Base-by-base conservation (phyloP, 768 basidiomycete species). In the Russula abietina region DNA sequence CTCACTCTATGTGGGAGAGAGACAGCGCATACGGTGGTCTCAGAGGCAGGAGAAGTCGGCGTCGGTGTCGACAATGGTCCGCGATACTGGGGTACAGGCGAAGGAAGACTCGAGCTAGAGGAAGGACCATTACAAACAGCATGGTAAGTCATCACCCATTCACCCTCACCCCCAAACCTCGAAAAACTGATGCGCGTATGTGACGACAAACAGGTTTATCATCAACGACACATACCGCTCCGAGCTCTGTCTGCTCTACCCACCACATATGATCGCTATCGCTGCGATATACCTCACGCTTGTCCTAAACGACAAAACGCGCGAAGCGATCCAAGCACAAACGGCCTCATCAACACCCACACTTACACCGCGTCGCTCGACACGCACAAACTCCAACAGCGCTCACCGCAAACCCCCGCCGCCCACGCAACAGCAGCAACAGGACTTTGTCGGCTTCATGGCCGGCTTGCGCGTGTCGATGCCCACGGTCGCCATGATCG, bases 221-320 rank as follows among this genome's bases (percentile, higher is more conserved):
- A 84, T 99, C 71, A 99, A 98, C 75, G 96, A 98, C 73, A 93
- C 91, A 0, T 98, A 93, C 71, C 85, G 95, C 57, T 94, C 92
- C 5, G 91, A 95, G 59, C 78, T 99, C 22, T 93, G 92, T 71
- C 84, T 99, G n/a, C 75, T 97, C 32, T 88, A 98, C 71, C 95
- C 97, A 0, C 97, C 97, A 0, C 93, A 98, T 72, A 78, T 98
- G 60, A 91, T 98, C 67, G 93, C 96, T 24, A 83, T 98, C 70
- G 87, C 95, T 0, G 89, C 92, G 0, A 83, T 99, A 59, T 97
- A 93, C 76, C 83, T 98, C 62, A 88, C 91, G 0, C 85, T 93
- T 70, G 82, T 88, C 54, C 78, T 93, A 11, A 87, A 92, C 69
- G 75, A 79, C 0, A 82, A 83, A 22, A 81, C 84, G 38, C 77